Evolutionary conservation across 225 moss, liverwort and hornwort species (phyloP).

Genomic region (Asterella californica): DNA sequence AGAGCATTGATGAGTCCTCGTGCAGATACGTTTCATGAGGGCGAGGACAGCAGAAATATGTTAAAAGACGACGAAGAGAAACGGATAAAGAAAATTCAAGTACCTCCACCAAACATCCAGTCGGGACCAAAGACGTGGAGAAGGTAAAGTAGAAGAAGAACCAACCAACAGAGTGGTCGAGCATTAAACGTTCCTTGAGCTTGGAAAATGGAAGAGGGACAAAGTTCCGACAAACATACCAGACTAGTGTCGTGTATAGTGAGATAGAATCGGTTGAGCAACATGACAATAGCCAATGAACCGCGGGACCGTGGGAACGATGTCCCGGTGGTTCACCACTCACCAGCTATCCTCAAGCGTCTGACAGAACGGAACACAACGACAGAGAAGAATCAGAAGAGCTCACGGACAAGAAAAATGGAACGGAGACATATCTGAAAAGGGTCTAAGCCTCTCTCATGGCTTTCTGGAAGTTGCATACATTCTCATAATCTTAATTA

Average conservation of each 20-base stretch:
- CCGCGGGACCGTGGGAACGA: slow-evolving; percentile 82
- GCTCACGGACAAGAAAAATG: neutral
- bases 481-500: too few relatives aligned
- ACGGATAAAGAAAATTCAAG: neutral
- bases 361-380: slow-evolving; percentile 34
- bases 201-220: neutral
- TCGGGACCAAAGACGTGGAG: too few relatives aligned
- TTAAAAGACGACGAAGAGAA: too few relatives aligned
- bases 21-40: too few relatives aligned
- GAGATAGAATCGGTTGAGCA: slow-evolving; percentile 82
- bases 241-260: slow-evolving; percentile 26
- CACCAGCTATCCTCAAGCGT: slow-evolving; percentile 77
- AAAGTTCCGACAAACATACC: too few relatives aligned
- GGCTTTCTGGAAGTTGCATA: neutral
- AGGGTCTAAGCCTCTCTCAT: neutral
- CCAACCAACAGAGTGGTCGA: too few relatives aligned
- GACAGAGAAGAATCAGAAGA: neutral
- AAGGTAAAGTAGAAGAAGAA: too few relatives aligned
- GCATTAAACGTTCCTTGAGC: neutral
- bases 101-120: neutral
- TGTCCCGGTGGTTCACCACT: slow-evolving; percentile 83
- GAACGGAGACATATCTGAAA: neutral
- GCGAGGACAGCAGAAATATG: neutral
- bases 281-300: slow-evolving; percentile 95
- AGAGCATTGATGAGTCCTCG: too few relatives aligned